These are phyloP conservation scores for Schizosaccharomyces cryophilus DNA, from an alignment of 805 yeast genomes.

Conservation along the genomic window DNA sequence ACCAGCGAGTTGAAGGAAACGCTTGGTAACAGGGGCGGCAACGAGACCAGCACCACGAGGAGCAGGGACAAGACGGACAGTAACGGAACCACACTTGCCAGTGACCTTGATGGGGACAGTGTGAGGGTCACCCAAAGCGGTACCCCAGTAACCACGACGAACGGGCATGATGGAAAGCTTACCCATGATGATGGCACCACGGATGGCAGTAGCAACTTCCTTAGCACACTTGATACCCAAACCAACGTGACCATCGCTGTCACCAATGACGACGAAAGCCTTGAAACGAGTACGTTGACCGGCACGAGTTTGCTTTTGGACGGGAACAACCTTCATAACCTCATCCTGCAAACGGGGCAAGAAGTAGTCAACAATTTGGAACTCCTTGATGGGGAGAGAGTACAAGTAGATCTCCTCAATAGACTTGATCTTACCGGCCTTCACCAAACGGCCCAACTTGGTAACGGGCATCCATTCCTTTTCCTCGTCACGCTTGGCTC, in stretches of 20 bases:
- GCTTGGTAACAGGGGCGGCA: slow-evolving; percentile 98
- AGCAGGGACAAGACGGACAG: slow-evolving; percentile 95
- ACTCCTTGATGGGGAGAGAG: slow-evolving; percentile 98
- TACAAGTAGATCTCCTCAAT: slow-evolving; percentile 97
- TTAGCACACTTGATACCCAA: slow-evolving; percentile 99
- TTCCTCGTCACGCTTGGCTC: slow-evolving; percentile 75
- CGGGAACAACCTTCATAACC: slow-evolving; percentile 99
- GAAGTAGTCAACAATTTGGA: slow-evolving; percentile 90
- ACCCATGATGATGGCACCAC: slow-evolving; percentile 98
- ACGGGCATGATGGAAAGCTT: slow-evolving; percentile 96
- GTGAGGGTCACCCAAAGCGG: slow-evolving; percentile 98
- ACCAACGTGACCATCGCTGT: slow-evolving; percentile 99
- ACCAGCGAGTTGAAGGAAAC: slow-evolving; percentile 97
- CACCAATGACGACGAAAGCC: slow-evolving; percentile 99
- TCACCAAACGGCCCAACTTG: slow-evolving; percentile 98
- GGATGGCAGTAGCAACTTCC: slow-evolving; percentile 99
- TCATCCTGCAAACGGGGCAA: slow-evolving; percentile 91
- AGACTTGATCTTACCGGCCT: slow-evolving; percentile 91
- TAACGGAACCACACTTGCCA: slow-evolving; percentile 99
- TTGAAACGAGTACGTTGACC: slow-evolving; percentile 99
- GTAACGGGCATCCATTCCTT: slow-evolving; percentile 99
- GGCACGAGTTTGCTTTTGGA: slow-evolving; percentile 99
- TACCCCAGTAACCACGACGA: slow-evolving; percentile 99
- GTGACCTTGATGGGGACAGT: slow-evolving; percentile 92
- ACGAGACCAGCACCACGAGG: slow-evolving; percentile 99